Conservation (phyloP, 2,329 filamentous ascomycete species). For the Rhexocercosporidium sp. region DNA sequence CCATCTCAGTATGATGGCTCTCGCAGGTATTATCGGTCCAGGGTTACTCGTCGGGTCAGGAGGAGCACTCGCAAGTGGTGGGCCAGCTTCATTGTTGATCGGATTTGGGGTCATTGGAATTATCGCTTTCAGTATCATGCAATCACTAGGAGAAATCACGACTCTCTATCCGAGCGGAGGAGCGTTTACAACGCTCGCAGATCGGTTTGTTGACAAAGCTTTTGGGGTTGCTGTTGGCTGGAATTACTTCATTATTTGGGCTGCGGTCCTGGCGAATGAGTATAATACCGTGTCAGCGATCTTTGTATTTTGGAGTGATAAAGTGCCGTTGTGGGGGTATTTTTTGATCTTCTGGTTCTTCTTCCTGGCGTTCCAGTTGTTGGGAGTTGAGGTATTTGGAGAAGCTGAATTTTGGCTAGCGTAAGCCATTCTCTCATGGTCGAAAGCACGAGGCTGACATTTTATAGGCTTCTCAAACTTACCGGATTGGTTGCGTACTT, state of each 20-base stretch:
- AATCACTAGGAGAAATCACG: conserved; percentile 75
- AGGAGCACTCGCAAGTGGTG: conserved; percentile 69
- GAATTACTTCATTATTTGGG: conserved; percentile 43
- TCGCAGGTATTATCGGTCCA: conserved; percentile 63
- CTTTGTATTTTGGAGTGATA: conserved; percentile 68
- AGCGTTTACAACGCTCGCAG: conserved; percentile 72
- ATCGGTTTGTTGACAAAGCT: conserved; percentile 73
- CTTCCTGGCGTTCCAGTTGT: conserved; percentile 70
- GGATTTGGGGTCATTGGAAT: conserved; percentile 75
- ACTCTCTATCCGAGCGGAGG: conserved; percentile 75
- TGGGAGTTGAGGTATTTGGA: conserved; percentile 76
- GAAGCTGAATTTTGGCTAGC: conserved; percentile 82
- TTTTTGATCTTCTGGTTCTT: conserved; percentile 78
- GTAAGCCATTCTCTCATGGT: conserved; percentile 29
- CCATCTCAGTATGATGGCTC: conserved; percentile 61
- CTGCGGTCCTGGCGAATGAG: conserved; percentile 65
- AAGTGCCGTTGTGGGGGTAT: conserved; percentile 67
- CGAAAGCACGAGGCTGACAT: background rate
- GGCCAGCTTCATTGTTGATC: conserved; percentile 74
- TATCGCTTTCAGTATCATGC: conserved; percentile 62
- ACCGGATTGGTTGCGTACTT: conserved; percentile 73
- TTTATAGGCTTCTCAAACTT: conserved; percentile 68
- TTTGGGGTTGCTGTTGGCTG: conserved; percentile 69
- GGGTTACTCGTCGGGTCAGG: conserved; percentile 76
- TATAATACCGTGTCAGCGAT: conserved; percentile 73